A percentile compares a stretch with the other conserved stretches of the same genome.
Evolutionary conservation across 2,329 filamentous ascomycete species (phyloP).

Genomic region (Ustilaginoidea virens): DNA sequence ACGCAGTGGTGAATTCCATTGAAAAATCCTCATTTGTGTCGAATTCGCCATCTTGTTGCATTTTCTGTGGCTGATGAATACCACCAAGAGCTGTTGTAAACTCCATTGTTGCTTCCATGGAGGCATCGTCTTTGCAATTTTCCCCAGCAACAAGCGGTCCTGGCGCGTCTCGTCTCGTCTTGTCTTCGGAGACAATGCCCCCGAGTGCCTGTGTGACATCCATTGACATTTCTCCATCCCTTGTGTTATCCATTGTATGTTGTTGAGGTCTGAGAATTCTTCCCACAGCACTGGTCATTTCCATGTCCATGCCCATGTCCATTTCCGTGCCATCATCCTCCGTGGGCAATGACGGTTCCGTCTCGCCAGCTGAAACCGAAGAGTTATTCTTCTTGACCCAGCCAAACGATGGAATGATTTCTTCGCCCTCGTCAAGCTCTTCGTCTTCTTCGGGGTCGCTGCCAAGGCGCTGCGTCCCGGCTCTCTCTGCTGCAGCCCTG

Average conservation of each 20-base stretch:
- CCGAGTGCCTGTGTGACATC: conserved; percentile 78
- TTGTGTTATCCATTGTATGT: conserved; percentile 23
- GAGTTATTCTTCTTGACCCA: conserved; percentile 45
- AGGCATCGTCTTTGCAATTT: conserved; percentile 15
- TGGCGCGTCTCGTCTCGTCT: conserved; percentile 1
- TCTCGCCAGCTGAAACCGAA: neutral
- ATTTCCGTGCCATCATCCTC: conserved; percentile 19
- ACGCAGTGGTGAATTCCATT: conserved; percentile 60
- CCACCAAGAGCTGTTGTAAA: conserved; percentile 65
- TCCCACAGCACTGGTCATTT: conserved; percentile 39
- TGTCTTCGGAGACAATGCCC: conserved; percentile 46
- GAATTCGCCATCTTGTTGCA: conserved; percentile 19
- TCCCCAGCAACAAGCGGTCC: conserved; percentile 1
- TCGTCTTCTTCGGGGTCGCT: conserved; percentile 28
- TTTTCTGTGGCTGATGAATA: conserved; percentile 31
- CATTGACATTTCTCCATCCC: conserved; percentile 72
- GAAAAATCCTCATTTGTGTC: conserved; percentile 53
- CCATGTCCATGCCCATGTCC: conserved; percentile 27
- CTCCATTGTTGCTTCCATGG: conserved; percentile 48
- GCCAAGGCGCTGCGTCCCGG: conserved; percentile 55
- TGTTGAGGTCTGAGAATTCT: conserved; percentile 32
- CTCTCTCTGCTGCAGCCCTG: conserved; percentile 56
- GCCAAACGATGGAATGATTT: conserved; percentile 61
- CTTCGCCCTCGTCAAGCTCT: conserved; percentile 48
- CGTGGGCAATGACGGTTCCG: conserved; percentile 15